A percentile compares a stretch with the other conserved stretches of the same genome.
phyloP scores from a whole-genome alignment of 2,329 filamentous ascomycete species.

The Nothophoma quercina region DNA sequence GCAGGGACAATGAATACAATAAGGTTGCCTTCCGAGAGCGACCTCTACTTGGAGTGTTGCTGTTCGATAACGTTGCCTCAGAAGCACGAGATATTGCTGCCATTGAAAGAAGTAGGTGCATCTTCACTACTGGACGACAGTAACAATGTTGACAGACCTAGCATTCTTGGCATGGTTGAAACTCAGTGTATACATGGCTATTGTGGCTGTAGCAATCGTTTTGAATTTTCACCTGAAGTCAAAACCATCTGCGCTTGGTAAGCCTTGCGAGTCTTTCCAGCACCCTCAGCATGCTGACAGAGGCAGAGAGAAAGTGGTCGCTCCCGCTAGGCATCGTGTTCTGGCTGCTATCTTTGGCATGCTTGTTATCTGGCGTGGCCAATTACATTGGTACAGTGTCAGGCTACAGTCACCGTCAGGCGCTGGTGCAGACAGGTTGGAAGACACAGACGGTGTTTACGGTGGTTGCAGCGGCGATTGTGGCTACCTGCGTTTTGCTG shows the following conservation, averaged over 20 bases:
- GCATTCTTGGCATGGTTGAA: constrained; percentile 90
- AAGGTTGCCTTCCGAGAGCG: constrained; percentile 63
- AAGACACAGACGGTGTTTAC: constrained; percentile 80
- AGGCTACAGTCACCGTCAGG: constrained; percentile 78
- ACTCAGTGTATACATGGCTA: constrained; percentile 86
- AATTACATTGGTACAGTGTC: constrained; percentile 88
- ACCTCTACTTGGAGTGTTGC: constrained; percentile 70
- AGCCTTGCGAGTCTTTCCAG: not conserved
- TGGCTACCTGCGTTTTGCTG: constrained; percentile 52
- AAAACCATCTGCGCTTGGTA: constrained; percentile 58
- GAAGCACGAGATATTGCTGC: constrained; percentile 82
- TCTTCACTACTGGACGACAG: not conserved
- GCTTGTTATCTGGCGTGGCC: constrained; percentile 76
- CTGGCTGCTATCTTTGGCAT: constrained; percentile 82
- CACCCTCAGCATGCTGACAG: constrained; percentile 1
- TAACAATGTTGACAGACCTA: constrained; percentile 28
- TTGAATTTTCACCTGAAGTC: constrained; percentile 90
- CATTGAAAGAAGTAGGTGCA: constrained; percentile 70
- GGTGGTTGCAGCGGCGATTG: constrained; percentile 50
- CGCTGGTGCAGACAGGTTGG: constrained; percentile 92
- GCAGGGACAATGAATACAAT: constrained; percentile 52
- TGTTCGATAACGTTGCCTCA: constrained; percentile 77
- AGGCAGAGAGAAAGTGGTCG: constrained; percentile 76
- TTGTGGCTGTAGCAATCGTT: constrained; percentile 89
- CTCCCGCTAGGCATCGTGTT: constrained; percentile 87